A percentile compares a stretch with the other conserved stretches of the same genome.
Conservation (phyloP, 2,329 filamentous ascomycete species). For the Capronia americana region DNA sequence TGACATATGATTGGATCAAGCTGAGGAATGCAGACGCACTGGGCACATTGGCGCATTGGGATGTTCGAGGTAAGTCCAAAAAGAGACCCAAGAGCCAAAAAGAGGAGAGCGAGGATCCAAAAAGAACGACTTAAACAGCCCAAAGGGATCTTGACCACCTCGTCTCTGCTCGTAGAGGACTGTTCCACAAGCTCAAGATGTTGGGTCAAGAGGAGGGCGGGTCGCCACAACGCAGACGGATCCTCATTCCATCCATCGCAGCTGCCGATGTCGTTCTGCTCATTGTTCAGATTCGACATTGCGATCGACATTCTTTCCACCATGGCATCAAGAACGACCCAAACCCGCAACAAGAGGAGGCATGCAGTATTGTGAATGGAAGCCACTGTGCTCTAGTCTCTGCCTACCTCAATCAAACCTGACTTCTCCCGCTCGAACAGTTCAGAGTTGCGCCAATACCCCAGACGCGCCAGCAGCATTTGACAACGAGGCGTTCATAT, state of each 20-base stretch:
- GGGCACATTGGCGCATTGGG: slow-evolving; percentile 28
- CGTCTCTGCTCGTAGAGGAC: slow-evolving; percentile 5
- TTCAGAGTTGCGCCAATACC: not conserved
- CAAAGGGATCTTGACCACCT: slow-evolving; percentile 7
- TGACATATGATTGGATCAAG: slow-evolving; percentile 30
- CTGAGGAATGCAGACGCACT: slow-evolving; percentile 35
- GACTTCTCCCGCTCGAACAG: not conserved
- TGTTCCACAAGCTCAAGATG: not conserved
- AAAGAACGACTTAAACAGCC: slow-evolving; percentile 35
- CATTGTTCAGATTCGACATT: not conserved
- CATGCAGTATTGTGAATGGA: not conserved
- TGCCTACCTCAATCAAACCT: not conserved
- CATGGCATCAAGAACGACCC: not conserved
- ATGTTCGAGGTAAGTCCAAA: slow-evolving; percentile 35
- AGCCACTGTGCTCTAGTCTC: not conserved
- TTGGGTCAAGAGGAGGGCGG: not conserved
- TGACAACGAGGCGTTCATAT: too few species aligned
- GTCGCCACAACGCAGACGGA: not conserved
- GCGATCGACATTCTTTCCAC: not conserved
- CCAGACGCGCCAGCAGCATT: not conserved
- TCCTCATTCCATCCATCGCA: slow-evolving; percentile 17
- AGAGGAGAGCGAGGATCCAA: slow-evolving; percentile 29
- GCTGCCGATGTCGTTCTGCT: not conserved
- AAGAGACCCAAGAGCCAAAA: slow-evolving; percentile 31
- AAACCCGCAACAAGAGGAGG: not conserved